phyloP scores from a whole-genome alignment of 2,329 filamentous ascomycete genomes.

The Colletotrichum tropicale region DNA sequence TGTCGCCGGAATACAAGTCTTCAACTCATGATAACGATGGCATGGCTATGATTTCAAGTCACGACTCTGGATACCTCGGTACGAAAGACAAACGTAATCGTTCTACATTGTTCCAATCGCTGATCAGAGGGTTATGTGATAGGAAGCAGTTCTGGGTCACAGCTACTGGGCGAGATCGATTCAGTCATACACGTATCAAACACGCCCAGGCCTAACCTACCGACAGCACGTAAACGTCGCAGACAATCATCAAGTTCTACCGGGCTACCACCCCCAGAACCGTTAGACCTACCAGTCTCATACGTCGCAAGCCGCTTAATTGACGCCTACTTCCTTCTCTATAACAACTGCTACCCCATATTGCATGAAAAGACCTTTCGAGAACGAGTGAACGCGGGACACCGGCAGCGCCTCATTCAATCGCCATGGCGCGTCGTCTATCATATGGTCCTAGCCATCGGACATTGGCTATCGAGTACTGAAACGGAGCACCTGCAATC shows the following conservation, averaged over 20 bases:
- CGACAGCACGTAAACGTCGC: not conserved
- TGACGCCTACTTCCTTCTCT: constrained; percentile 46
- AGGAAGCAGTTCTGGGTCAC: constrained; percentile 31
- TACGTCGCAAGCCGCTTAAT: constrained; percentile 30
- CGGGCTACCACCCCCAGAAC: not conserved
- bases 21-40: not conserved
- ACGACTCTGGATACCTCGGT: constrained; percentile 29
- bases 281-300: constrained; percentile 3
- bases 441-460: constrained; percentile 39
- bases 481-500: constrained; percentile 4
- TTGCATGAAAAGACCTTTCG: constrained; percentile 51
- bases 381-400: constrained; percentile 28
- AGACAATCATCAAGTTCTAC: not conserved
- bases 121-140: not conserved
- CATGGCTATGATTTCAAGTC: not conserved
- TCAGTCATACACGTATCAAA: not conserved
- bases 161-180: constrained; percentile 27
- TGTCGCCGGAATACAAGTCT: constrained; percentile 5
- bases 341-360: constrained; percentile 50
- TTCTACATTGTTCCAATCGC: not conserved
- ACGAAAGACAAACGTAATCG: not conserved
- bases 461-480: constrained; percentile 36
- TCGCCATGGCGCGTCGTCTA: constrained; percentile 25
- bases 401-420: not conserved
- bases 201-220: not conserved